Conservation (phyloP, 345 rosid species). For the Hibiscus tridactylites region DNA sequence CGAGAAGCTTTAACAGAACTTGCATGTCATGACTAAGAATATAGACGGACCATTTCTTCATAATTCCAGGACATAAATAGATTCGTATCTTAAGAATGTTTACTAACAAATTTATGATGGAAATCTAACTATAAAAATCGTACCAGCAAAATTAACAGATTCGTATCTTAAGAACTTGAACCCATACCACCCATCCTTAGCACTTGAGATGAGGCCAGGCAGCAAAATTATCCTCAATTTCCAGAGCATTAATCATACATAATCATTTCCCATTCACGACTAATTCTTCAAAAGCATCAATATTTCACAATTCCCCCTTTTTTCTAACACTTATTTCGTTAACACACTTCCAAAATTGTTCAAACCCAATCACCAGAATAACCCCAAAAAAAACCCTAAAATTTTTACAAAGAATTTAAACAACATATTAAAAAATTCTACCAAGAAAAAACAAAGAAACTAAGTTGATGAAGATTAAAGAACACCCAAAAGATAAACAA, state of each 20-base stretch:
- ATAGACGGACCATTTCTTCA: neutral
- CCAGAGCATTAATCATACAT: neutral
- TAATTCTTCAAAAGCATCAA: slow-evolving; percentile 4
- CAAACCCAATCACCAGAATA: neutral
- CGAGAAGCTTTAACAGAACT: neutral
- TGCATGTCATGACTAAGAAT: neutral
- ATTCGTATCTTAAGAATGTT: neutral
- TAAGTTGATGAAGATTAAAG: neutral
- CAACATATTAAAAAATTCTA: neutral
- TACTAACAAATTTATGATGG: neutral
- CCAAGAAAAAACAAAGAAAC: neutral
- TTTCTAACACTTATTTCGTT: neutral
- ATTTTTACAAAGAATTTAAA: neutral
- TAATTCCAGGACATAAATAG: no score
- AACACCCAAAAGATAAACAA: neutral
- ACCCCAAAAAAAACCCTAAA: neutral
- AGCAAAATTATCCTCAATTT: neutral
- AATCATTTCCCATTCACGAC: neutral
- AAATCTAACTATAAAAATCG: neutral
- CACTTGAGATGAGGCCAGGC: neutral
- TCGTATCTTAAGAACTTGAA: neutral
- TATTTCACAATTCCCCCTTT: neutral
- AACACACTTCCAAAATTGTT: neutral
- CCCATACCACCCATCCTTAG: neutral
- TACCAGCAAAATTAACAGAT: neutral